These are phyloP conservation scores for Warburgia ugandensis DNA, from an alignment of 164 flowering plant genomes.

Conservation along the genomic window DNA sequence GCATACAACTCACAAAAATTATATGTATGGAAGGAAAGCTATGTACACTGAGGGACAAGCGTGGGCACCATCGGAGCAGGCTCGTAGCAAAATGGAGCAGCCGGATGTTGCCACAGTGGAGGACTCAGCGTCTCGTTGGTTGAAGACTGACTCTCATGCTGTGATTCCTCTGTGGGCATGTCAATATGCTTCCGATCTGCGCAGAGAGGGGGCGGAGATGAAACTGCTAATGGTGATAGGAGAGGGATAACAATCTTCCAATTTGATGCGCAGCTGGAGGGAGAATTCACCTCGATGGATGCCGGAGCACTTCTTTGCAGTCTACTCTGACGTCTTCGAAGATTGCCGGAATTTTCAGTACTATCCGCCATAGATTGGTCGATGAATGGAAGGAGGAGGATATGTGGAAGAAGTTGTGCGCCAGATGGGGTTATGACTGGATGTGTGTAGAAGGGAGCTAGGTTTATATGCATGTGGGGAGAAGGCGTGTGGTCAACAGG, in stretches of 20 bases:
- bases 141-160: slow-evolving; percentile 12
- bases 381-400: too few species aligned
- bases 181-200: slow-evolving; percentile 17
- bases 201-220: slow-evolving; percentile 30
- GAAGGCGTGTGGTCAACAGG: too few species aligned
- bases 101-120: slow-evolving; percentile 77
- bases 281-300: slow-evolving; percentile 49
- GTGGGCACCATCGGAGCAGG: slow-evolving; percentile 24
- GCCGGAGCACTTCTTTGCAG: slow-evolving; percentile 71
- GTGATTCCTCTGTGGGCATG: slow-evolving; percentile 7
- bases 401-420: too few species aligned
- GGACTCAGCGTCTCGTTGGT: slow-evolving; percentile 20
- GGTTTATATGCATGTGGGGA: too few species aligned
- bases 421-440: too few species aligned
- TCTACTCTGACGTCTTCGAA: slow-evolving; percentile 22
- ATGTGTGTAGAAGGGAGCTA: too few species aligned
- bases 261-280: slow-evolving; percentile 16
- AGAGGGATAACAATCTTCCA: slow-evolving; percentile 90
- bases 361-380: slow-evolving; percentile 23
- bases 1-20: too few species aligned
- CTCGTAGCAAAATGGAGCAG: slow-evolving; percentile 53
- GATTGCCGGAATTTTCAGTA: slow-evolving; percentile 7
- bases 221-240: slow-evolving; percentile 53
- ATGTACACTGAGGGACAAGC: slow-evolving; percentile 27
- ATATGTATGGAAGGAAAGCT: too few species aligned